Percentiles rank a stretch among this genome's conserved stretches.
These are phyloP conservation scores for Didymella segeticola DNA, from an alignment of 2,329 filamentous ascomycete genomes.

Conservation along the genomic window DNA sequence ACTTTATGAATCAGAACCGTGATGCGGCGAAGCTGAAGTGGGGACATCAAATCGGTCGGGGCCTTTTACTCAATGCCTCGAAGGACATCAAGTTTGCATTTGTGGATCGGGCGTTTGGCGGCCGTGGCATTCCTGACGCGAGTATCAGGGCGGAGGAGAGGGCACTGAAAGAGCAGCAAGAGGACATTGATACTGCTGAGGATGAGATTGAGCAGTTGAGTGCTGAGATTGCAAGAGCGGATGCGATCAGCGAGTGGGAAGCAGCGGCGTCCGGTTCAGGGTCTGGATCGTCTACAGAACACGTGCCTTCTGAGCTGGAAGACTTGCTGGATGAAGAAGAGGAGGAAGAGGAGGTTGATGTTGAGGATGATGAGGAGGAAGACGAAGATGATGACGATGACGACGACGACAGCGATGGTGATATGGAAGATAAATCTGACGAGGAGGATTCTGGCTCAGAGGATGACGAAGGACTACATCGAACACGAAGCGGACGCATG, in stretches of 20 bases:
- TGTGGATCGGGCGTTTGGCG: constrained; percentile 68
- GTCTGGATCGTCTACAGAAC: neutral
- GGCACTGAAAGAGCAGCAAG: constrained; percentile 47
- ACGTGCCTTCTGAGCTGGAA: constrained; percentile 2
- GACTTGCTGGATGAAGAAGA: constrained; percentile 38
- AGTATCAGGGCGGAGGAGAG: constrained; percentile 52
- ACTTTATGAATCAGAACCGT: constrained; percentile 51
- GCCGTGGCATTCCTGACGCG: constrained; percentile 56
- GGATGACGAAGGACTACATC: constrained; percentile 42
- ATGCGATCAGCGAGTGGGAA: constrained; percentile 18
- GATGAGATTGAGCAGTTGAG: constrained; percentile 53
- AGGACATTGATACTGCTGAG: constrained; percentile 56
- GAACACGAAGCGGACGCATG: constrained; percentile 48
- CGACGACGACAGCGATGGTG: constrained; percentile 32
- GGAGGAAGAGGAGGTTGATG: constrained; percentile 37
- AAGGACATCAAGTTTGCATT: constrained; percentile 63
- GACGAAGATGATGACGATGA: constrained; percentile 32
- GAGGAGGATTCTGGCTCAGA: constrained; percentile 42
- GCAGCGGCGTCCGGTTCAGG: constrained; percentile 9
- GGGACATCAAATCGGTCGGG: constrained; percentile 65
- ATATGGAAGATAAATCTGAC: constrained; percentile 44
- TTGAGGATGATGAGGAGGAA: neutral
- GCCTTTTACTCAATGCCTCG: constrained; percentile 64
- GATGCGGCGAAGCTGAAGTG: constrained; percentile 60
- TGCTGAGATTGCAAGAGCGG: constrained; percentile 32